phyloP scores from a whole-genome alignment of 225 moss, liverwort and hornwort genomes.

The Thuidium tamariscinum region DNA sequence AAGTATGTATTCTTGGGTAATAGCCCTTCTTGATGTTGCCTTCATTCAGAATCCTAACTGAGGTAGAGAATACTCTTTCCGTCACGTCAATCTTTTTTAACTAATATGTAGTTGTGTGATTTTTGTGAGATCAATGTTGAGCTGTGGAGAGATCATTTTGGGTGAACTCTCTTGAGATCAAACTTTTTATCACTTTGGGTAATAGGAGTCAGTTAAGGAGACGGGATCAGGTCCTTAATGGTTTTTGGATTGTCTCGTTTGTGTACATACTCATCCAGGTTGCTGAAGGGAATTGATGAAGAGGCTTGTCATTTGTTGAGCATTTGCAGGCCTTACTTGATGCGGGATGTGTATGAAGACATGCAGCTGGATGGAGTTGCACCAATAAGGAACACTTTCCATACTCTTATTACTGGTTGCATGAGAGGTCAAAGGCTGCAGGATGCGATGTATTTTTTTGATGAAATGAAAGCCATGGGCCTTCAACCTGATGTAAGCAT shows the following conservation, averaged over 20 bases:
- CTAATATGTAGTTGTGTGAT: neutral
- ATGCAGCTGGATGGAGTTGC: conserved; percentile 78
- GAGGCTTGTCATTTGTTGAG: neutral
- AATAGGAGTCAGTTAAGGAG: neutral
- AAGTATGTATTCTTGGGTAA: neutral
- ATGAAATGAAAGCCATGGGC: conserved; percentile 91
- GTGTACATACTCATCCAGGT: neutral
- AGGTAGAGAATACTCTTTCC: neutral
- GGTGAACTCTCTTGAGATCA: neutral
- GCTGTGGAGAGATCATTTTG: neutral
- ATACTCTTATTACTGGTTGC: conserved; percentile 52
- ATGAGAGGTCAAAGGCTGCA: conserved; percentile 52
- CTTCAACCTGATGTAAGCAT: conserved; percentile 63
- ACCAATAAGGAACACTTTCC: conserved; percentile 57
- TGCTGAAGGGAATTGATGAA: neutral
- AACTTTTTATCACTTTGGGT: neutral
- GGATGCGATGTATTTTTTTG: conserved; percentile 74
- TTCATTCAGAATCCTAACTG: neutral
- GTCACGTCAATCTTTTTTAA: neutral
- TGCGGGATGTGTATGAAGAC: conserved; percentile 80
- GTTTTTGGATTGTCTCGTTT: neutral
- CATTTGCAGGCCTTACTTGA: conserved; percentile 34
- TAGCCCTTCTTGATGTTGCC: neutral
- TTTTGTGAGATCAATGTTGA: neutral
- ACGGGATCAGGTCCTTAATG: neutral